Percentiles rank a stretch among this genome's conserved stretches.
These are phyloP conservation scores for Nemania sp. DNA, from an alignment of 2,329 filamentous ascomycete species.

Conservation along the genomic window DNA sequence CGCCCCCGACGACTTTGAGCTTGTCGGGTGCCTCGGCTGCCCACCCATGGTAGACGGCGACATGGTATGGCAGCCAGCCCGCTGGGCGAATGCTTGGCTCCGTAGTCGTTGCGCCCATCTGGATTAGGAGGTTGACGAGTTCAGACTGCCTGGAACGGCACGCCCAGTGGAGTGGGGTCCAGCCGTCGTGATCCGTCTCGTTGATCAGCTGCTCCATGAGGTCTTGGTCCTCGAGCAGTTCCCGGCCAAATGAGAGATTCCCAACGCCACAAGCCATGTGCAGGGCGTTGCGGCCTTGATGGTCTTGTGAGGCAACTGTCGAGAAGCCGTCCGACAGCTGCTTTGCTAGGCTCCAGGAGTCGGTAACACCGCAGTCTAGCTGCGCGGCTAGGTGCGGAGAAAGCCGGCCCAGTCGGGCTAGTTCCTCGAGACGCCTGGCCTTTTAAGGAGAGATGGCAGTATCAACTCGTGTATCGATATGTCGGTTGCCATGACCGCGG, in stretches of 20 bases:
- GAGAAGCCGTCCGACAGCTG: neutral
- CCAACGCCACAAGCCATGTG: neutral
- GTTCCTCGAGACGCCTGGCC: neutral
- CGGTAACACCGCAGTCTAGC: too few species aligned
- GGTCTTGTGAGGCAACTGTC: neutral
- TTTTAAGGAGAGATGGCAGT: neutral
- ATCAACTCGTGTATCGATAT: neutral
- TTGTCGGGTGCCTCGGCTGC: too few species aligned
- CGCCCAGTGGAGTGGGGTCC: neutral
- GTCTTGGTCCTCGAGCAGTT: neutral
- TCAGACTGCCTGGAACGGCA: neutral
- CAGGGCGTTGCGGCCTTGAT: neutral
- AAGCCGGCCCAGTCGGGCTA: neutral
- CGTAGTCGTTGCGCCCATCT: neutral
- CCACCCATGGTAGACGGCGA: neutral
- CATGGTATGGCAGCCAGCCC: neutral
- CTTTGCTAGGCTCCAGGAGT: neutral
- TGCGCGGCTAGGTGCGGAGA: neutral
- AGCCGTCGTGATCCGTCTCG: neutral
- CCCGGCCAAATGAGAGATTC: neutral
- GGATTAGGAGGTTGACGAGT: neutral
- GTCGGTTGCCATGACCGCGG: neutral
- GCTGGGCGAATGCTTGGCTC: neutral
- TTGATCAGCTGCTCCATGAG: neutral
- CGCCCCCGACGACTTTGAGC: too few species aligned